Conservation (phyloP, 495 filamentous ascomycete genomes). For the Hypoxylon perforatum region DNA sequence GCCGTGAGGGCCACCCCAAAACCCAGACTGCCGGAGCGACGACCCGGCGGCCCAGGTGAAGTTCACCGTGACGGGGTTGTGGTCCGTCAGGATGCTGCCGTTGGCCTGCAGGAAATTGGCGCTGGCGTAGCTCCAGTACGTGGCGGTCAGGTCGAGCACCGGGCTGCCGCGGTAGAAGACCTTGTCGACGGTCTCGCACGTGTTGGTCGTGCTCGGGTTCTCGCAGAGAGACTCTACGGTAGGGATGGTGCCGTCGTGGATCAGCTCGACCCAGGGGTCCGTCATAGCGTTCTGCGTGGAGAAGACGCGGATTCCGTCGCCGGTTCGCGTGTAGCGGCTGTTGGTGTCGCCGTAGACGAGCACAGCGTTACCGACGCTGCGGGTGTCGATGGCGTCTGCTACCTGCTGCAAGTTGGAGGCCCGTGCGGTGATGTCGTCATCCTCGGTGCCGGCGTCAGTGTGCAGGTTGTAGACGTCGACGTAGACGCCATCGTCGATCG, state of each 20-base stretch:
- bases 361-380: constrained; percentile 67
- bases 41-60: constrained; percentile 61
- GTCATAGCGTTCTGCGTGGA: constrained; percentile 54
- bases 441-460: constrained; percentile 68
- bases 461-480: constrained; percentile 72
- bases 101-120: constrained; percentile 61
- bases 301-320: constrained; percentile 62
- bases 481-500: constrained; percentile 55
- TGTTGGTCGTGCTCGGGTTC: constrained; percentile 59
- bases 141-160: constrained; percentile 55
- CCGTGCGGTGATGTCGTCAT: constrained; percentile 60
- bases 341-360: constrained; percentile 71
- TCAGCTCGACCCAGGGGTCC: constrained; percentile 66
- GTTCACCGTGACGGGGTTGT: constrained; percentile 67
- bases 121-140: constrained; percentile 61
- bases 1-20: constrained; percentile 65
- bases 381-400: constrained; percentile 61
- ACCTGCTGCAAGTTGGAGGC: constrained; percentile 67
- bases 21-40: constrained; percentile 56
- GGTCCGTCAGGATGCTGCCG: constrained; percentile 67
- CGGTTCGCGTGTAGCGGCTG: constrained; percentile 64
- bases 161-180: constrained; percentile 66
- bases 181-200: constrained; percentile 73
- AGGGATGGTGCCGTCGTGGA: constrained; percentile 57
- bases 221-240: constrained; percentile 57